phyloP scores from a whole-genome alignment of 192 early-diverging fungal genomes.

The Gamsiella multidivaricata region DNA sequence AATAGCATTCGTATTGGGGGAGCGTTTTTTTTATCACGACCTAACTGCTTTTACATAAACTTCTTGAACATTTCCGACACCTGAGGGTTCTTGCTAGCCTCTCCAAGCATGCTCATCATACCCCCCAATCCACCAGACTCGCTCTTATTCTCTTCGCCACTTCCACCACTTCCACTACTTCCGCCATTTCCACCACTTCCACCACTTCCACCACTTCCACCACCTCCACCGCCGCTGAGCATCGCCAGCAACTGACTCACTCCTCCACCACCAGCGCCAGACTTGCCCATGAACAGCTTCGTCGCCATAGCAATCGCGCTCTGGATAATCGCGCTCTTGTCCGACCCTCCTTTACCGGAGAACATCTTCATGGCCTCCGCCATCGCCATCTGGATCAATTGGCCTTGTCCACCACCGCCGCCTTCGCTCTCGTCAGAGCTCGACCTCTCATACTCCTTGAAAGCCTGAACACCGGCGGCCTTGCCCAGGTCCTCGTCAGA shows the following conservation, averaged over 20 bases:
- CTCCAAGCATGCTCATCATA: conserved; percentile 9
- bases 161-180: neutral
- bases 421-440: neutral
- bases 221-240: conserved; percentile 1
- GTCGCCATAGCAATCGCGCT: conserved; percentile 39
- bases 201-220: neutral
- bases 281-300: conserved; percentile 43
- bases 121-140: no score
- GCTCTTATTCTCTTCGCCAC: no score
- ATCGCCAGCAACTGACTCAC: conserved; percentile 11
- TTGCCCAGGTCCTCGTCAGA: conserved; percentile 50
- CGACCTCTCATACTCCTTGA: conserved; percentile 11
- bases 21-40: neutral
- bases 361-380: conserved; percentile 47
- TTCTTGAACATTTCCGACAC: conserved; percentile 12
- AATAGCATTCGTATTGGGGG: no score
- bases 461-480: conserved; percentile 48
- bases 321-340: conserved; percentile 32
- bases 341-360: conserved; percentile 24
- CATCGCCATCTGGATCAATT: conserved; percentile 48
- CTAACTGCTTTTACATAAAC: conserved; percentile 15
- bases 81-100: conserved; percentile 25
- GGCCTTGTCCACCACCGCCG: conserved; percentile 19
- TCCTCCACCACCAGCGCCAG: conserved; percentile 17
- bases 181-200: neutral